phyloP scores from a whole-genome alignment of 2,329 filamentous ascomycete genomes.

The Microdochium nivale region DNA sequence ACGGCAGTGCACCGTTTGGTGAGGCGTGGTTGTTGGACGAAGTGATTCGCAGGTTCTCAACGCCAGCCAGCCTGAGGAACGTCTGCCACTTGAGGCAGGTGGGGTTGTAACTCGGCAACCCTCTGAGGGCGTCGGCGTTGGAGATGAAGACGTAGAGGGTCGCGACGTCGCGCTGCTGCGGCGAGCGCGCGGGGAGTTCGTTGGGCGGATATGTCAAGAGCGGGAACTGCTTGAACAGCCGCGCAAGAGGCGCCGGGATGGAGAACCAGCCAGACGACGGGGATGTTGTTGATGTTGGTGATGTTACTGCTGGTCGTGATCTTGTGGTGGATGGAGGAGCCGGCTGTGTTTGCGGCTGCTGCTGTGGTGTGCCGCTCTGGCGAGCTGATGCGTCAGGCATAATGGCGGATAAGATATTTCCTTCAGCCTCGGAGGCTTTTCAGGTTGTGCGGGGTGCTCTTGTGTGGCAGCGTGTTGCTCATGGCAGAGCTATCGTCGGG shows the following conservation, averaged over 20 bases:
- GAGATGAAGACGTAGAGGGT: constrained; percentile 72
- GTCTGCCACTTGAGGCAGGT: constrained; percentile 95
- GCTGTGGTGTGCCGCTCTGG: constrained; percentile 4
- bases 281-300: not conserved
- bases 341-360: constrained; percentile 6
- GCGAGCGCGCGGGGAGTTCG: constrained; percentile 48
- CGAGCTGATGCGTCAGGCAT: no score
- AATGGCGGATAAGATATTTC: no score
- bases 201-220: constrained; percentile 68
- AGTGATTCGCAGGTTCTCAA: constrained; percentile 53
- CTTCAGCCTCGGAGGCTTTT: no score
- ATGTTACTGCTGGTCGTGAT: not conserved
- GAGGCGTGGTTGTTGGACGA: constrained; percentile 90
- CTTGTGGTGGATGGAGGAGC: not conserved
- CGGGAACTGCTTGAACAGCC: constrained; percentile 78
- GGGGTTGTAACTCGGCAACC: constrained; percentile 77
- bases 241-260: constrained; percentile 68
- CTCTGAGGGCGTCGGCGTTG: constrained; percentile 48
- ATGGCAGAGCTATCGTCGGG: not conserved
- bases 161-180: constrained; percentile 33
- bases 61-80: constrained; percentile 67
- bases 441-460: no score
- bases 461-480: no score
- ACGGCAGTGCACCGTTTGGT: constrained; percentile 79
- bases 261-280: constrained; percentile 33